These are phyloP conservation scores for Zizania palustris DNA, from an alignment of 202 grass and related monocot species.

Conservation along the genomic window DNA sequence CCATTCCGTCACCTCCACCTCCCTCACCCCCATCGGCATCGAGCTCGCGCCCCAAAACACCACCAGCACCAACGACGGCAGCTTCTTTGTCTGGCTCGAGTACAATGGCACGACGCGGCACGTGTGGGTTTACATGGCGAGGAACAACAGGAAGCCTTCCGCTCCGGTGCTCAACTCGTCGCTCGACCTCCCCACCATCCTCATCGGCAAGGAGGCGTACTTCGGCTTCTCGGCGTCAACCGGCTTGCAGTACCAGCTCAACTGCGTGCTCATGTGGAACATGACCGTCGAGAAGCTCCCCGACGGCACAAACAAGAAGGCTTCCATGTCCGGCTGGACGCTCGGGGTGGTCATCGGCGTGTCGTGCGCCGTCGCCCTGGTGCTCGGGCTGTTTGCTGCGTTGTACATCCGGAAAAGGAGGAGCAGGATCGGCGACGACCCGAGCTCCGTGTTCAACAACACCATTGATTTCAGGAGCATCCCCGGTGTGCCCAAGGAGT, in stretches of 20 bases:
- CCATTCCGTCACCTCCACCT: neutral
- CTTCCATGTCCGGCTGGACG: conserved; percentile 36
- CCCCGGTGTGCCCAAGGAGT: conserved; percentile 75
- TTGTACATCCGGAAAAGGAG: conserved; percentile 52
- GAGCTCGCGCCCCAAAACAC: conserved; percentile 40
- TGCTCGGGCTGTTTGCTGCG: conserved; percentile 42
- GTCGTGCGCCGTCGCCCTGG: conserved; percentile 43
- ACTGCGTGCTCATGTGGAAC: conserved; percentile 71
- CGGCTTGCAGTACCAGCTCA: conserved; percentile 60
- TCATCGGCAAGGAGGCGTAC: conserved; percentile 33
- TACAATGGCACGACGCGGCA: conserved; percentile 62
- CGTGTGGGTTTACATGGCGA: conserved; percentile 62
- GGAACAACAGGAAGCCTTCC: conserved; percentile 8
- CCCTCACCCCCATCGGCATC: conserved; percentile 55
- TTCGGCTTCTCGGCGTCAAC: conserved; percentile 89
- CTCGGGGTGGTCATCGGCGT: conserved; percentile 51
- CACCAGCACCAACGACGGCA: neutral
- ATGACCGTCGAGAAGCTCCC: conserved; percentile 61
- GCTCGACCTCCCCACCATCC: conserved; percentile 51
- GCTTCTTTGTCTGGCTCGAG: conserved; percentile 64
- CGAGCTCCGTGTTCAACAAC: conserved; percentile 43
- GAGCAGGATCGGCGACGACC: conserved; percentile 50
- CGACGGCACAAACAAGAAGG: neutral
- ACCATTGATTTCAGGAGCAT: conserved; percentile 52
- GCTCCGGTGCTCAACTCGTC: conserved; percentile 49